These are phyloP conservation scores for Xylariales sp. DNA, from an alignment of 2,329 filamentous ascomycete species.

Conservation along the genomic window DNA sequence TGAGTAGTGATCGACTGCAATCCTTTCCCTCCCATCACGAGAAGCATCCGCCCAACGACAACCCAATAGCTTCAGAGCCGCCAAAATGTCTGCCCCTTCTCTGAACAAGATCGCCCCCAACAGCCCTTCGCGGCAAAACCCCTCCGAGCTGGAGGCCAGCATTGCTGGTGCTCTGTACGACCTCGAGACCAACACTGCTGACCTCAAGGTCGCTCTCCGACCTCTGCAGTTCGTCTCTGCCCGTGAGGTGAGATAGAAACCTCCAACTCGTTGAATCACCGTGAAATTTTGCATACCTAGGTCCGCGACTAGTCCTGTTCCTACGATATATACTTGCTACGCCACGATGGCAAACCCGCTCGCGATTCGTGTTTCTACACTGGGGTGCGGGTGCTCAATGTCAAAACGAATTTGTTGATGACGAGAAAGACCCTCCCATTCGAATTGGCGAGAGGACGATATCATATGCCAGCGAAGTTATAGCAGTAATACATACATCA, in stretches of 20 bases:
- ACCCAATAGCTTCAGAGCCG: conserved; percentile 12
- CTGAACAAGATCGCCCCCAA: conserved; percentile 98
- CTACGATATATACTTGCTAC: not conserved
- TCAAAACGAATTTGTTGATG: too few species aligned
- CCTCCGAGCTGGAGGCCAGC: conserved; percentile 94
- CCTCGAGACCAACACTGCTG: conserved; percentile 98
- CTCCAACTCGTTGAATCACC: not conserved
- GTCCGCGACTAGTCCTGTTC: conserved; percentile 6
- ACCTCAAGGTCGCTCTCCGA: conserved; percentile 93
- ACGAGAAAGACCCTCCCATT: too few species aligned
- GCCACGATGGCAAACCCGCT: not conserved
- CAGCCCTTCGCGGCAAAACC: conserved; percentile 93
- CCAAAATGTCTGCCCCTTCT: conserved; percentile 61
- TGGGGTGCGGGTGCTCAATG: not conserved
- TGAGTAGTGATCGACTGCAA: too few species aligned
- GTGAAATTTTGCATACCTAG: not conserved
- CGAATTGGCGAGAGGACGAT: too few species aligned
- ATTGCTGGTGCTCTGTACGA: conserved; percentile 97
- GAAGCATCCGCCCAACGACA: not conserved
- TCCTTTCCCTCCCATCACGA: too few species aligned
- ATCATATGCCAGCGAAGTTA: too few species aligned
- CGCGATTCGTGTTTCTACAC: not conserved
- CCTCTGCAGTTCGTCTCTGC: conserved; percentile 99
- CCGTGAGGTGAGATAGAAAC: conserved; percentile 81
- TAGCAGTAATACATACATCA: conserved; percentile 13